Evolutionary conservation across 225 moss, liverwort and hornwort species (phyloP), one percentile per base, ranked within the genome.

Genomic region (Antitrichia curtipendula): DNA sequence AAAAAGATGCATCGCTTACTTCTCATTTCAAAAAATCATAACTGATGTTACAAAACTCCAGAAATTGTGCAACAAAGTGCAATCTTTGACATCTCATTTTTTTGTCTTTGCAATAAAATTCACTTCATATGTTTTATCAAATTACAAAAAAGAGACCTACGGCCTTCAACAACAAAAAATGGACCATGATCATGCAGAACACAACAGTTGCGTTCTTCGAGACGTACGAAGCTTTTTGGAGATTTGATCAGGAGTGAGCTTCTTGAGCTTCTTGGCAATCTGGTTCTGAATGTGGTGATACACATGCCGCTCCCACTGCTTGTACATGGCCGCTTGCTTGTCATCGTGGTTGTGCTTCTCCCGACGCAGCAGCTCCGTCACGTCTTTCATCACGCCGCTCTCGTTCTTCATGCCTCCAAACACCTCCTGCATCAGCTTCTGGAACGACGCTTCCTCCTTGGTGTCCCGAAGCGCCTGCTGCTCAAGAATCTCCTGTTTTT

Each of bases 301-400:
- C 29, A 95, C 92, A 32, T 91, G 86, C 63, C 58, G 84, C 87
- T 92, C 93, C 94, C 93, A 95, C 76, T 90, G 90, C 81, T 92
- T 92, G 88, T 92, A 90, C 85, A 89, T 92, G 69, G 87, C 89
- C 64, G 82, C 90, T 74, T 91, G 90, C 54, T 90, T 91, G 66
- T 92, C 91, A 22, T 92, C 91, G 28, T 91, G 90, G 61, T 89
- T 86, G 69, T 91, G 84, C 78, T 88, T 87, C 52, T 92, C 90
- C 52, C 90, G 88, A 24, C 63, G 70, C 21, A 95, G 90, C 57
- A 91, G 16, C 62, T 90, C 92, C 61, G 86, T 89, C 34, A 90
- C 90, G 77, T 94, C 92, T 63, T 94, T 92, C 92, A 93, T 91
- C 71, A 94, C 91, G n/a, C 93, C 93, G n/a, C 85, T 88, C 82